Base-by-base conservation (phyloP, 441 rosid genomes). In the Jatropha podagrica region DNA sequence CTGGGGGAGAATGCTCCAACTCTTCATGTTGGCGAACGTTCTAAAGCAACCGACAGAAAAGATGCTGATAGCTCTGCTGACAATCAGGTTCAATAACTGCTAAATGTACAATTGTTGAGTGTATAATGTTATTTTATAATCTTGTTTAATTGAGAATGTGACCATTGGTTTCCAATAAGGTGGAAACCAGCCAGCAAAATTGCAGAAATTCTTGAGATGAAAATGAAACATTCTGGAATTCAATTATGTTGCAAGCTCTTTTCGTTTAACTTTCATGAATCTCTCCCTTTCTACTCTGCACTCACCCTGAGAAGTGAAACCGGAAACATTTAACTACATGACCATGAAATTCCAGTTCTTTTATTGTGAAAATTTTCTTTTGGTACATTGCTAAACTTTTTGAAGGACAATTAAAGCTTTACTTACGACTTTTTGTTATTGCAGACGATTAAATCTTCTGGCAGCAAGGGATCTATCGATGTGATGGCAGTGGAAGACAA, bases 391-490 rank as follows among this genome's bases (percentile, higher is more conserved):
- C 77, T 40, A 3, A 23, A 23, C 23, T 74, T 46, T 51, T 61
- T 51, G 62, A 73, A 42, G 20, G n/a, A 64, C 9, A 40, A 49
- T 64, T 40, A 52, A 63, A 18, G 42, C 26, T 23, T 71, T 66
- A 64, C 58, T 32, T 51, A 6, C 17, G 9, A 7, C 54, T 76
- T 17, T 46, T 76, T 68, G 65, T 65, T 48, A 66, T 66, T 84
- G 83, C 82, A 91, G 90, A 82, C 78, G 73, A 81, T 59, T 58
- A 18, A 81, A 59, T 80, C 83, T 76, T 72, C 87, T 46, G 54
- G 77, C 51, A 72, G 52, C 65, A 69, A 26, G 80, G 61, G 46
- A 14, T 66, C 83, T 61, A 55, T 61, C 20, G 56, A 58, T 8
- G 69, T 41, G 55, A 84, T 75, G 58, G 58, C 77, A 44, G 49